Evolutionary conservation across 2,329 filamentous ascomycete genomes (phyloP), one percentile per base, ranked within the genome.

Genomic region (Alternaria arbusti): DNA sequence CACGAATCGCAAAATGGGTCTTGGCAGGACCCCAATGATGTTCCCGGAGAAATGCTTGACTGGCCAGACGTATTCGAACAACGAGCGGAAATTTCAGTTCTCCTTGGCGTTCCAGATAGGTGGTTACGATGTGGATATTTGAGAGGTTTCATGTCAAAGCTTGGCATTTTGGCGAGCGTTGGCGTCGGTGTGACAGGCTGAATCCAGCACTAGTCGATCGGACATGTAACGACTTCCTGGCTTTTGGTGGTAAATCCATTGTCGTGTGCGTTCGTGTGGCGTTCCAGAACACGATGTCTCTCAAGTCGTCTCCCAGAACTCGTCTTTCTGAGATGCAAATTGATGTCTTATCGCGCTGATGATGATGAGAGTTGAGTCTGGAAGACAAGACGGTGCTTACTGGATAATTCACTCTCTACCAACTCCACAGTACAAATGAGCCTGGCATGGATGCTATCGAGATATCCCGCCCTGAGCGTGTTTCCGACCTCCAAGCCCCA

Each of bases 81-180:
- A 30, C 25, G 32, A 36, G 57, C 52, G 61, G 57, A 56, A 56
- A 61, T 61, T 44, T 45, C n/a, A 13, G 13, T 11, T 26, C 22
- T 32, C 22, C 60, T 63, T 57, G 52, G 51, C 50, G 23, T 58
- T n/a, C 44, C 49, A 61, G 54, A 26, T 49, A 46, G n/a, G 25
- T 28, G 50, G 51, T 23, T 30, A 32, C 13, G n/a, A 49, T 43
- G 54, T 57, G 60, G 60, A 57, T 50, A 49, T 54, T 49, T 57
- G 22, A 15, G 20, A 23, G 22, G 66, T 67, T 68, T 68, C 66
- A 67, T n/a, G 36, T 28, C 40, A 54, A 40, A 54, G 52, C 47
- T 59, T 61, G 55, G 56, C 54, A 44, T 54, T 50, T 54, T 46
- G 36, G 26, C 40, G 44, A n/a, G 44, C 36, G 12, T 28, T 58